phyloP scores from a whole-genome alignment of 805 yeast species.

The Yamadazyma olivae region DNA sequence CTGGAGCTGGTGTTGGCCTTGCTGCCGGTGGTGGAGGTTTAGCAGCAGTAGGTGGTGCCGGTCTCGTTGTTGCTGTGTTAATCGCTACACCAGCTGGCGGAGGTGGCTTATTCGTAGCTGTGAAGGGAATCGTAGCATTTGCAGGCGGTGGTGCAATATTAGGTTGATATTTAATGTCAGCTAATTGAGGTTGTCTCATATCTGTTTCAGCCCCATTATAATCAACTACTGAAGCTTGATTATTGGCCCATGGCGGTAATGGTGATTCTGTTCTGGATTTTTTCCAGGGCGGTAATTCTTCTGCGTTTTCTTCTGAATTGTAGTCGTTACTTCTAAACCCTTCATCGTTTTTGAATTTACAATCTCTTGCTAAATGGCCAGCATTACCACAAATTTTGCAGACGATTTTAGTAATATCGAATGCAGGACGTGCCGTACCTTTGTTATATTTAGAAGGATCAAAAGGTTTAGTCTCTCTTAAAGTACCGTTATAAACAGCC shows the following conservation, averaged over 20 bases:
- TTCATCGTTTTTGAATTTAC: slow-evolving; percentile 48
- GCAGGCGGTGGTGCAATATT: slow-evolving; percentile 9
- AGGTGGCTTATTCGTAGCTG: slow-evolving; percentile 3
- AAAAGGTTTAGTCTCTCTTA: slow-evolving; percentile 72
- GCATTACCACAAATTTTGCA: slow-evolving; percentile 77
- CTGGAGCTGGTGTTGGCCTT: slow-evolving; percentile 10
- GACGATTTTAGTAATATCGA: slow-evolving; percentile 52
- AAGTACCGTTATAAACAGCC: slow-evolving; percentile 92
- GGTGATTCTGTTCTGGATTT: slow-evolving; percentile 17
- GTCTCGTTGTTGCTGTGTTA: not conserved
- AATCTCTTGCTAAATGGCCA: slow-evolving; percentile 90
- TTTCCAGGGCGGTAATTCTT: slow-evolving; percentile 25
- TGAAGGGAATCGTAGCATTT: slow-evolving; percentile 12
- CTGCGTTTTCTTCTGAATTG: slow-evolving; percentile 6
- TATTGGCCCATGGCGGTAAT: slow-evolving; percentile 20
- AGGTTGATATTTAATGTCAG: no score
- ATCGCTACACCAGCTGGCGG: slow-evolving; percentile 13
- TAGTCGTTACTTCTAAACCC: slow-evolving; percentile 1
- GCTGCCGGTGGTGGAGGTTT: slow-evolving; percentile 16
- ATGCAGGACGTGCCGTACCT: slow-evolving; percentile 17
- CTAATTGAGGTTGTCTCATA: not conserved
- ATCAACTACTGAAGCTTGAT: no score
- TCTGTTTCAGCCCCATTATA: not conserved
- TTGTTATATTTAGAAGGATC: slow-evolving; percentile 24
- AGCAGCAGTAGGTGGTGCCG: not conserved